These are phyloP conservation scores for Exsudoporus frostii DNA, from an alignment of 768 basidiomycete species.

Conservation along the genomic window DNA sequence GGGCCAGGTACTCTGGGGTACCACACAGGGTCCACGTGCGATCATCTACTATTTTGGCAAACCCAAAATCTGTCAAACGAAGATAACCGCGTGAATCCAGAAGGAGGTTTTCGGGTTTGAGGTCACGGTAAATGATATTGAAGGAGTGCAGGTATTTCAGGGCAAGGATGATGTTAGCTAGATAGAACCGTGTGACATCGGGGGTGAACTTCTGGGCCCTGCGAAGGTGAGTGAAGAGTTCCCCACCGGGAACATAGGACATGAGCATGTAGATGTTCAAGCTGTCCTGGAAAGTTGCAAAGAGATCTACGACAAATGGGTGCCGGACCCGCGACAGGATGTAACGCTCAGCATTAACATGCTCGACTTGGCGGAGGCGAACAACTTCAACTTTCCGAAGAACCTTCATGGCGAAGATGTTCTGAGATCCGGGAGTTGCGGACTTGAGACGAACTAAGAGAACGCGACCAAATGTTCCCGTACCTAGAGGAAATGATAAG, in stretches of 20 bases:
- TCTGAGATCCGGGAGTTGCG: slow-evolving; percentile 40
- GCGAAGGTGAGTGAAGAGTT: slow-evolving; percentile 94
- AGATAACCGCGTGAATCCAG: slow-evolving; percentile 91
- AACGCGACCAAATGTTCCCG: slow-evolving; percentile 95
- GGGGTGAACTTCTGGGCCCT: slow-evolving; percentile 93
- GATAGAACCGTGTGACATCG: slow-evolving; percentile 97
- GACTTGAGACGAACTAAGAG: slow-evolving; percentile 77
- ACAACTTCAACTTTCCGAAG: slow-evolving; percentile 84
- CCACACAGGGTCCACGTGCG: slow-evolving; percentile 98
- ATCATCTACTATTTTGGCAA: slow-evolving; percentile 96
- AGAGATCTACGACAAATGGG: slow-evolving; percentile 96
- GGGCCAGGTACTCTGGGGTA: slow-evolving; percentile 95
- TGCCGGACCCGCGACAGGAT: slow-evolving; percentile 91
- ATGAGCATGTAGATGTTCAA: slow-evolving; percentile 98
- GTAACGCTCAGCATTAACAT: slow-evolving; percentile 94
- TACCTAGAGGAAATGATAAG: slow-evolving; percentile 51
- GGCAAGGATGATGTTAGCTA: slow-evolving; percentile 93
- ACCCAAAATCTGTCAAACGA: slow-evolving; percentile 96
- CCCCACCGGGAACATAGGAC: slow-evolving; percentile 94
- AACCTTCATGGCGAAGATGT: slow-evolving; percentile 85
- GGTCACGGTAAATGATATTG: slow-evolving; percentile 97
- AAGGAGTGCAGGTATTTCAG: slow-evolving; percentile 92
- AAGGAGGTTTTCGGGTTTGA: slow-evolving; percentile 98
- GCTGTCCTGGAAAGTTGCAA: slow-evolving; percentile 92
- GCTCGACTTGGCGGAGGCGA: slow-evolving; percentile 91